Evolutionary conservation across 345 rosid species (phyloP).

Genomic region (Carallia brachiata): DNA sequence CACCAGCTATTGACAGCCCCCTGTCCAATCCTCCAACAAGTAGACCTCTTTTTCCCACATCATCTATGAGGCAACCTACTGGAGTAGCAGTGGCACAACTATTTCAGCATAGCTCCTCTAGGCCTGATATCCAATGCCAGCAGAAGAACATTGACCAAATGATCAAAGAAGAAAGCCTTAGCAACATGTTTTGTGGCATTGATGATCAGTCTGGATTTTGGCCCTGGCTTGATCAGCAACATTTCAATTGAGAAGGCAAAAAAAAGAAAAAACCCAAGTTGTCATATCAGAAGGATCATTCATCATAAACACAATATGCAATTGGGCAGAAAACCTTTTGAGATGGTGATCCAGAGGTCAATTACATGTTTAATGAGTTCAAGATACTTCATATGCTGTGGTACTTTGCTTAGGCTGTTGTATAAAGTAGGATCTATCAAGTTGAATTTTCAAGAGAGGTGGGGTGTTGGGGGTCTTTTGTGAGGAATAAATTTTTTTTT

Average conservation of each 20-base stretch:
- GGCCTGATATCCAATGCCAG: conserved; percentile 33
- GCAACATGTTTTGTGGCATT: conserved; percentile 84
- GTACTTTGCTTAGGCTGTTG: conserved; percentile 26
- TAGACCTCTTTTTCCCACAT: conserved; percentile 58
- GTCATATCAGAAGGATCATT: conserved; percentile 1
- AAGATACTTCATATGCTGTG: conserved; percentile 22
- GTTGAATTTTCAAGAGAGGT: conserved; percentile 12
- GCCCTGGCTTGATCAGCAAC: conserved; percentile 97
- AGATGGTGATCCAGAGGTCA: conserved; percentile 5
- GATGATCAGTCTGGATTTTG: conserved; percentile 92
- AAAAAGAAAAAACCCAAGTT: not conserved
- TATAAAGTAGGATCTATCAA: conserved; percentile 30
- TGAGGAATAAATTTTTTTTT: conserved; percentile 22
- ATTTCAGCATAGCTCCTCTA: conserved; percentile 39
- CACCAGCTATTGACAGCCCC: conserved; percentile 76
- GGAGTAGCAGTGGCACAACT: conserved; percentile 42
- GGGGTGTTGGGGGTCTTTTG: not conserved
- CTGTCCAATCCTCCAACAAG: conserved; percentile 37
- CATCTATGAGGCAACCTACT: conserved; percentile 36
- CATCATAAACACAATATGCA: not conserved
- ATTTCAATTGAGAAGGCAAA: conserved; percentile 49
- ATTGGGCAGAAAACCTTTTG: not conserved
- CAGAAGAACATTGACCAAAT: conserved; percentile 42
- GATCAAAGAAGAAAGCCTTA: conserved; percentile 84
- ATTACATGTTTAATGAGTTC: conserved; percentile 13